phyloP scores from a whole-genome alignment of 768 basidiomycete genomes.

The Pisolithus orientalis region DNA sequence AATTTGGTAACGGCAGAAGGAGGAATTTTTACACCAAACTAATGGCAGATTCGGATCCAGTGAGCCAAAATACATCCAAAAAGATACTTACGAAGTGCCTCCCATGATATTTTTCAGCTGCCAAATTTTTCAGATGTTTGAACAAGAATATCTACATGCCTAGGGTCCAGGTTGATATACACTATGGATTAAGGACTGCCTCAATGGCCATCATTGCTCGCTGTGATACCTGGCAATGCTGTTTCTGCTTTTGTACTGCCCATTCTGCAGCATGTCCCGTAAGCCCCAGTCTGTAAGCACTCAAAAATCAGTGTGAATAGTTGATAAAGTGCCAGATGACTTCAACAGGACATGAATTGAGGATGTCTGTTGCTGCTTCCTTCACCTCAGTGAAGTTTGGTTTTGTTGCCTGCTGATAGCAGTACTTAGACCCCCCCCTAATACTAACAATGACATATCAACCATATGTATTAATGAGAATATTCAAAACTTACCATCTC shows the following conservation, averaged over 20 bases:
- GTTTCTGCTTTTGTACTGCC: slow-evolving; percentile 16
- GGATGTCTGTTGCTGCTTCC: background rate
- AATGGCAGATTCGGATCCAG: too few species aligned
- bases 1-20: too few species aligned
- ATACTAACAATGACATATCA: background rate
- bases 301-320: slow-evolving; percentile 29
- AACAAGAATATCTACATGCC: too few species aligned
- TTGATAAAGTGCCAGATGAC: background rate
- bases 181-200: slow-evolving; percentile 5
- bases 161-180: too few species aligned
- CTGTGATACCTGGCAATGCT: slow-evolving; percentile 25
- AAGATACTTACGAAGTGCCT: too few species aligned
- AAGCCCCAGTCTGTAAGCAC: slow-evolving; percentile 30
- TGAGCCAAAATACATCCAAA: too few species aligned
- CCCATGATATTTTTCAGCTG: too few species aligned
- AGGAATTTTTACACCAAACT: too few species aligned
- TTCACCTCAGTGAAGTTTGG: background rate
- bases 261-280: slow-evolving; percentile 33
- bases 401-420: background rate
- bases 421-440: background rate
- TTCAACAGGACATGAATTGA: background rate
- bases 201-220: slow-evolving; percentile 30
- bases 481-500: background rate
- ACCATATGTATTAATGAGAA: too few species aligned
- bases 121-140: too few species aligned